Base-by-base conservation (phyloP, 2,329 filamentous ascomycete genomes). In the Aspergillus sp. region DNA sequence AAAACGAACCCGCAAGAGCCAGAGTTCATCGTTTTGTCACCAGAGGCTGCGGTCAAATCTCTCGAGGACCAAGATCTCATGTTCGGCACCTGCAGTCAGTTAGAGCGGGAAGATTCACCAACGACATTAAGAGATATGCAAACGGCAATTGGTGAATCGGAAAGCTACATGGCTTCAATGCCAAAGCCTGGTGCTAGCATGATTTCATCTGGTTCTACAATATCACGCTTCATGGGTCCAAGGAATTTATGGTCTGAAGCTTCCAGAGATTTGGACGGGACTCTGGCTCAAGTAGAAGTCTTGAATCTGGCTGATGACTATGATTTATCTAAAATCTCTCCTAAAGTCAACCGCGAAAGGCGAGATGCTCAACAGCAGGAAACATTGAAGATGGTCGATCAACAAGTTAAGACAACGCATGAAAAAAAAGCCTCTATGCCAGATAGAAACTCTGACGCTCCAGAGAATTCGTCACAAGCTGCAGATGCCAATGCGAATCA, bases 11-110 rank as follows among this genome's bases (percentile, higher is more conserved):
- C 55, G 22, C 50, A 62, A 51, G 48, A 58, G 10, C 74, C 38
- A 65, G 79, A 15, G 64, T 89, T 15, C 65, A 71, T 81, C 4
- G 69, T 94, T 2, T 71, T 88, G 9, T 88, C 86, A 1, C 88
- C 88, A 0, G 73, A 72, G 43, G 79, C 84, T 20, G 89, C 88
- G 1, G 67, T 84, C 39, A 79, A 79, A 45, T 78, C 85, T 55
- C 78, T 86, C 12, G 74, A 79, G 3, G 73, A 78, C 1, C 89
- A 93, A 62, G 82, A 90, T 50, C 87, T 90, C 60, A 70, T 94
- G 0, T 95, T 95, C 67, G 89, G 88, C 1, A 93, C 88, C 0
- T 90, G 86, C 1, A 94, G 89, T 63, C 89, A 95, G 63, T 70
- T 95, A 20, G 85, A 84, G 12, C 72, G 78, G 47, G 86, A 89